Conservation (phyloP, 2,329 filamentous ascomycete species). For the Colletotrichum truncatum region DNA sequence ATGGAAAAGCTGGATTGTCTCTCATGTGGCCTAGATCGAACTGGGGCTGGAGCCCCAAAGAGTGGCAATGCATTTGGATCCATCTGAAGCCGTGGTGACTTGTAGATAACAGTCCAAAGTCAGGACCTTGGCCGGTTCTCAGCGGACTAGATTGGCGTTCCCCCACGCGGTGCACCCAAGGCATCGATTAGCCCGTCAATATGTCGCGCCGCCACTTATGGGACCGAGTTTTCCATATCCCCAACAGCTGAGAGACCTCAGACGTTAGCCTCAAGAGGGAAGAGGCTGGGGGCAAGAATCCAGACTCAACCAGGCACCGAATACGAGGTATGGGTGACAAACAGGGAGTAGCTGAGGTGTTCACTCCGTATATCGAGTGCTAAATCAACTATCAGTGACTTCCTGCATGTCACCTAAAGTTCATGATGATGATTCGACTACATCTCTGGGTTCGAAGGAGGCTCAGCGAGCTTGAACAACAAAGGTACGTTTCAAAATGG, state of each 20-base stretch:
- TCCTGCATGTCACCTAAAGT: neutral
- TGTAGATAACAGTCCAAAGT: neutral
- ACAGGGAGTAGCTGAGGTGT: too few relatives aligned
- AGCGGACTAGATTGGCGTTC: neutral
- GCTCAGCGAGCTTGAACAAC: neutral
- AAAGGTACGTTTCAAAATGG: neutral
- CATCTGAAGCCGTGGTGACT: neutral
- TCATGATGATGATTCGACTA: neutral
- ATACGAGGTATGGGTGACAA: too few relatives aligned
- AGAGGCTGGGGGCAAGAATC: too few relatives aligned
- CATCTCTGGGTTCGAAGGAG: neutral
- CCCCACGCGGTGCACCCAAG: neutral
- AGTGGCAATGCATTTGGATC: neutral
- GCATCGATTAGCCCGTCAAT: neutral
- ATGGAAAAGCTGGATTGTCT: neutral
- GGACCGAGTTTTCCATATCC: too few relatives aligned
- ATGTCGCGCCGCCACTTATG: too few relatives aligned
- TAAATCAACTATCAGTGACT: neutral
- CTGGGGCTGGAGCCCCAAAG: neutral
- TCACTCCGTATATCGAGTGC: too few relatives aligned
- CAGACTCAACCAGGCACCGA: too few relatives aligned
- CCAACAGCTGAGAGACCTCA: neutral
- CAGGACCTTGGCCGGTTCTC: neutral
- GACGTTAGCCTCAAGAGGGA: too few relatives aligned
- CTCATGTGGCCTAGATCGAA: neutral